Base-by-base conservation (phyloP, 192 early-diverging fungal species). In the Dimargaris cristalligena region DNA sequence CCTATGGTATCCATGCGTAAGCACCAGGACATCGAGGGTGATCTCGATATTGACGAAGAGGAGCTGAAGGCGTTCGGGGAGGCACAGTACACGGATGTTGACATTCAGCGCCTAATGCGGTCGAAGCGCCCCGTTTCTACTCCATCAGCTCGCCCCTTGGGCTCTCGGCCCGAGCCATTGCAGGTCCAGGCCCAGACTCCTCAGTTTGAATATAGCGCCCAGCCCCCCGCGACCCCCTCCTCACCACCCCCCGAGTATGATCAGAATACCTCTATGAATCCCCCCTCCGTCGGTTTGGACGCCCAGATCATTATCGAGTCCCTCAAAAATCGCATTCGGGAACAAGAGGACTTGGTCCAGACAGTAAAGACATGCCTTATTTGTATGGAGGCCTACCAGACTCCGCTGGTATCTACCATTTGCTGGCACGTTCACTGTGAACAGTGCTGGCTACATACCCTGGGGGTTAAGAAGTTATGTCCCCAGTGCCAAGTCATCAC, bases 401-500 rank as follows among this genome's bases (percentile, higher is more conserved):
- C 76, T 11, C 91, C 91, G 0, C 64, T 88, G 30, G 73, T 74
- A 2, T 91, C 90, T 0, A 80, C 89, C 31, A 73, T 83, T 22
- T 94, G 91, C 70, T 91, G 90, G 90, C 91, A 94, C 73, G 91
- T 92, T 10, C 85, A 88, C 54, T 94, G 91, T 62, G 84, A 91
- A 63, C 64, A 76, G 38, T 94, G 91, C 65, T 94, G 91, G 91
- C 73, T 92, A 62, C 76, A 78, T 44, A 85, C 85, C 0, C 64
- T 94, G 16, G 90, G 82, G 20, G 77, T 80, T n/a, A 92, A 92
- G 59, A 86, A 88, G 49, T 67, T 94, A 4, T 94, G 91, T 61
- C 91, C 91, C 22, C 88, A 91, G 63, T 90, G 88, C 69, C 85
- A 87, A 63, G 83, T 84, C 45, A 93, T 93, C 46, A 90, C 87